phyloP scores from a whole-genome alignment of 768 basidiomycete species.

The Mycena albidolilacea region DNA sequence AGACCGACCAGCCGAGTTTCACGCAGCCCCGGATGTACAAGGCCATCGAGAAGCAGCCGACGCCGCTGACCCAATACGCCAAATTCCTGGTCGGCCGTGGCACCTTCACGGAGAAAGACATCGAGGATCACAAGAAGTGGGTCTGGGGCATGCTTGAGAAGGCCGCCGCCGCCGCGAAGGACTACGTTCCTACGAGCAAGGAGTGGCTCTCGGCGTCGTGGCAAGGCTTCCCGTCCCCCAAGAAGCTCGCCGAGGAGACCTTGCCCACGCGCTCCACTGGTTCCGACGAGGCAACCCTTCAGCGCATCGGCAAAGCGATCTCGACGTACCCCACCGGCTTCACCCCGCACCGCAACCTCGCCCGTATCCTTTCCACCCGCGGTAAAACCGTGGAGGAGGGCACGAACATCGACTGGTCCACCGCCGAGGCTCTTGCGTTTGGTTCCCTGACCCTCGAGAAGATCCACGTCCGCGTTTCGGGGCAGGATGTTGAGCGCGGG shows the following conservation, averaged over 20 bases:
- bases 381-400: constrained; percentile 95
- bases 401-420: constrained; percentile 96
- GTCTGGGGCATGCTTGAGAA: constrained; percentile 99
- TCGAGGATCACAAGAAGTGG: constrained; percentile 99
- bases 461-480: constrained; percentile 94
- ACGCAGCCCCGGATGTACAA: constrained; percentile 99
- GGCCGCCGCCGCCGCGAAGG: constrained; percentile 93
- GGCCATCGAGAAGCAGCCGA: constrained; percentile 94
- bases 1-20: constrained; percentile 98
- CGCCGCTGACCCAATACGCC: constrained; percentile 92
- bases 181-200: constrained; percentile 94
- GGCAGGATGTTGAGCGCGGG: constrained; percentile 98
- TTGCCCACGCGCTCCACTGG: constrained; percentile 95
- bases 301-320: constrained; percentile 89
- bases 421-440: constrained; percentile 97
- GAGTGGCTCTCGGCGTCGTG: constrained; percentile 99
- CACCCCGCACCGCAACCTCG: constrained; percentile 92
- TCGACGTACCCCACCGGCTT: constrained; percentile 90
- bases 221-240: constrained; percentile 98
- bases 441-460: constrained; percentile 94
- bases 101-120: constrained; percentile 95
- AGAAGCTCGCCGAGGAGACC: constrained; percentile 92
- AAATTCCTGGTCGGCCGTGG: constrained; percentile 92
- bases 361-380: constrained; percentile 89
- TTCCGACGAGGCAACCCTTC: constrained; percentile 79